phyloP scores from a whole-genome alignment of 2,329 filamentous ascomycete genomes.

The Ceratocystiopsis minuta region DNA sequence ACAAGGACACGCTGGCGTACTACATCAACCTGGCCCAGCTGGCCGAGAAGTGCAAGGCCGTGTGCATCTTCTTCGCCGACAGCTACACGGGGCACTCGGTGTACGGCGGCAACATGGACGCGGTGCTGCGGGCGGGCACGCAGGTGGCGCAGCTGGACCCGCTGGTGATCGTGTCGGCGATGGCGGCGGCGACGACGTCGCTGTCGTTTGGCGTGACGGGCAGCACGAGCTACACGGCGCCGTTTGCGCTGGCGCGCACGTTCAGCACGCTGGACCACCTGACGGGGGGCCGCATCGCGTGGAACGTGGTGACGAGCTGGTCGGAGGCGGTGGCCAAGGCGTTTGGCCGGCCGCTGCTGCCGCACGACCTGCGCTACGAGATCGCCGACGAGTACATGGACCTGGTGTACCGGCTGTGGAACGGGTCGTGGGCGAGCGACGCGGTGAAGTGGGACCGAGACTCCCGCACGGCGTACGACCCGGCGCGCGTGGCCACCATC shows the following conservation, averaged over 20 bases:
- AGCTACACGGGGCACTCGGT: constrained; percentile 1
- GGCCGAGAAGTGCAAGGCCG: constrained; percentile 2
- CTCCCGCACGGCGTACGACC: constrained; percentile 1
- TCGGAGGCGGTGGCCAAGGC: constrained; percentile 6
- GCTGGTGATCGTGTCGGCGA: not conserved
- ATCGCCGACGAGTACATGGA: constrained; percentile 9
- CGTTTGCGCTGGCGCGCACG: constrained; percentile 2
- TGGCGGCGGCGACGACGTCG: constrained; percentile 5
- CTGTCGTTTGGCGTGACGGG: constrained; percentile 2
- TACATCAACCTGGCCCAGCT: constrained; percentile 4
- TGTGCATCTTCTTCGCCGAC: constrained; percentile 6
- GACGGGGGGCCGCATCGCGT: constrained; percentile 3
- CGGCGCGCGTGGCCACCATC: constrained; percentile 1
- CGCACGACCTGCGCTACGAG: constrained; percentile 9
- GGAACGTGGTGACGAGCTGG: constrained; percentile 9
- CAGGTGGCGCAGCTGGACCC: not conserved
- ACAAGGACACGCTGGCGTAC: constrained; percentile 4
- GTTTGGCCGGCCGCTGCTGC: constrained; percentile 5
- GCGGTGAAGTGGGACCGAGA: constrained; percentile 1
- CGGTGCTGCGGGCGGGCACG: not conserved
- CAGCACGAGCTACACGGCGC: not conserved
- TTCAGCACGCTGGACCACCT: constrained; percentile 4
- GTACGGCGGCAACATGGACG: not conserved
- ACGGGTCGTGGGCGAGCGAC: constrained; percentile 4
- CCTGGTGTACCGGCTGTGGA: too few relatives aligned